These are phyloP conservation scores for Boletales sp. DNA, from an alignment of 768 basidiomycete species.

Conservation along the genomic window DNA sequence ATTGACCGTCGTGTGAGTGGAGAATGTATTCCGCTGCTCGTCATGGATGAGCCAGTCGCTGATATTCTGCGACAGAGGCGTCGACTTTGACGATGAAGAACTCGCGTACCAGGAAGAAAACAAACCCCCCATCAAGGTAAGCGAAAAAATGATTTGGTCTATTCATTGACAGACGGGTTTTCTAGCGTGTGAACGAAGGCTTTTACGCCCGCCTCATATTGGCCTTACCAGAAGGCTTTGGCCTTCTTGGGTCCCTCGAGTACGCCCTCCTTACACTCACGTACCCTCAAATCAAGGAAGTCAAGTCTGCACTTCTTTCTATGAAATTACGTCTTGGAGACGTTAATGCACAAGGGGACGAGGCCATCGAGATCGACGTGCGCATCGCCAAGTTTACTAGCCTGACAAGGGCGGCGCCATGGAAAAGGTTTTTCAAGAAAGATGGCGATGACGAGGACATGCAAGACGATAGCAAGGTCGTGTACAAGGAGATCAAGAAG, in stretches of 20 bases:
- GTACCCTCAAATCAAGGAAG: constrained; percentile 59
- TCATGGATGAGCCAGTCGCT: not conserved
- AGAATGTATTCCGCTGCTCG: not conserved
- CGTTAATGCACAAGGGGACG: constrained; percentile 55
- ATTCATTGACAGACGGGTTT: not conserved
- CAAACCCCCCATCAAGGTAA: constrained; percentile 76
- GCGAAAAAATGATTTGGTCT: not conserved
- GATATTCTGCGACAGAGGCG: constrained; percentile 51
- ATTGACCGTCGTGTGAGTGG: constrained; percentile 68
- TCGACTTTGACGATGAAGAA: constrained; percentile 82
- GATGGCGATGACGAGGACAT: constrained; percentile 27
- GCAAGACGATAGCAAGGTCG: constrained; percentile 26
- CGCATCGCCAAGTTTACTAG: constrained; percentile 81
- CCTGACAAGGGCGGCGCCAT: constrained; percentile 60
- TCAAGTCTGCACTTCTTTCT: constrained; percentile 62
- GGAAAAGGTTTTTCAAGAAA: constrained; percentile 56
- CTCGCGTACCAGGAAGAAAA: constrained; percentile 58
- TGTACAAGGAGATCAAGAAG: constrained; percentile 41
- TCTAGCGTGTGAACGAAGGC: constrained; percentile 67
- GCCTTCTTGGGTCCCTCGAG: constrained; percentile 30
- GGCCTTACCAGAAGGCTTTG: constrained; percentile 29
- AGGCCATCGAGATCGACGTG: constrained; percentile 71
- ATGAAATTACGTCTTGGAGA: constrained; percentile 80
- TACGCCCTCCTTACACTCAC: constrained; percentile 24
- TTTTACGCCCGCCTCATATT: constrained; percentile 55